Percentiles rank a stretch among this genome's conserved stretches.
These are phyloP conservation scores for Alternaria arbusti DNA, from an alignment of 2,329 filamentous ascomycete species.

Conservation along the genomic window DNA sequence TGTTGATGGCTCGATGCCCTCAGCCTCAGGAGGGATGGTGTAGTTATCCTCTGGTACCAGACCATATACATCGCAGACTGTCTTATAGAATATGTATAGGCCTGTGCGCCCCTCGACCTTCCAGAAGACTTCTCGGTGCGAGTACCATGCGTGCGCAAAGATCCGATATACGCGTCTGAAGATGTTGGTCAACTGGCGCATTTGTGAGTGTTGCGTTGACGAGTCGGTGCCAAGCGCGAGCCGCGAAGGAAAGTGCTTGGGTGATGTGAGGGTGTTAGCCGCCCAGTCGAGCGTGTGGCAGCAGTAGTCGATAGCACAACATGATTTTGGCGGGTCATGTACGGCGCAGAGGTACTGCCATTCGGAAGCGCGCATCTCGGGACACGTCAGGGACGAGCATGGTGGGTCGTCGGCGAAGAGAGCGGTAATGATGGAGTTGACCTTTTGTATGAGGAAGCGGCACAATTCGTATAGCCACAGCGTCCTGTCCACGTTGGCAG, in stretches of 20 bases:
- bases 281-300: constrained; percentile 99
- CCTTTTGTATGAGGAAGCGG: constrained; percentile 92
- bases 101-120: constrained; percentile 89
- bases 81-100: constrained; percentile 95
- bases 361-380: constrained; percentile 97
- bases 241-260: constrained; percentile 92
- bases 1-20: constrained; percentile 64
- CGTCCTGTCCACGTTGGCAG: constrained; percentile 80
- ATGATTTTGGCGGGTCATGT: constrained; percentile 94
- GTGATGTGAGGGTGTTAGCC: constrained; percentile 89
- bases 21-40: constrained; percentile 90
- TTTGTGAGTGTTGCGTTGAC: constrained; percentile 57
- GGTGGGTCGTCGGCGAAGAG: constrained; percentile 91
- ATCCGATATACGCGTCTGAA: constrained; percentile 94
- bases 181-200: constrained; percentile 90
- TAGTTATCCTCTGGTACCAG: constrained; percentile 93
- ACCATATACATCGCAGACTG: constrained; percentile 89
- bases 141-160: constrained; percentile 98
- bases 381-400: constrained; percentile 87
- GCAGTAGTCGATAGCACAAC: constrained; percentile 98
- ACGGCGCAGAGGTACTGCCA: constrained; percentile 99
- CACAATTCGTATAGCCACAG: constrained; percentile 98
- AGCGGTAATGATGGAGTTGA: constrained; percentile 88
- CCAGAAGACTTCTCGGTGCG: constrained; percentile 95
- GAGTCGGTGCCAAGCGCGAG: constrained; percentile 63